Base-by-base conservation (phyloP, 306 rosid genomes). In the Urtica urens region DNA sequence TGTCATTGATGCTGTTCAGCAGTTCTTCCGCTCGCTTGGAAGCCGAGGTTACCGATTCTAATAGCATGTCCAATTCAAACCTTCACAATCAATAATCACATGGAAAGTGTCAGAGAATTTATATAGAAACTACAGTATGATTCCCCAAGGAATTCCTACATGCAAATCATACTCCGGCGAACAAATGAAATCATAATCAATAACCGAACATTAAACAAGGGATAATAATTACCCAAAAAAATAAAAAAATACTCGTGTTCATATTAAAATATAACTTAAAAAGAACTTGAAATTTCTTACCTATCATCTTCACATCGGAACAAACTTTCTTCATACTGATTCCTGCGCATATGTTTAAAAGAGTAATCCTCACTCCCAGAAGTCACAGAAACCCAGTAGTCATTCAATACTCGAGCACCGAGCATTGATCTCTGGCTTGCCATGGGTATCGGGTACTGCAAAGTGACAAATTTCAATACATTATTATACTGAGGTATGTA, bases 361-460 rank as follows among this genome's bases (percentile, higher is more conserved):
- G 97, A 90, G 73, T 84, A 90, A 69, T 90, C 97, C 79, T 90
- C 97, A 66, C 97, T 84, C 62, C 97, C 97, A 23, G 97, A 90
- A 56, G 97, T 90, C 62, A 90, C 97, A 49, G 97, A 90, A 33
- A 90, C 97, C 97, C 97, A 90, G 37, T 77, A 82, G 65, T 90
- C 97, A 69, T 90, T 90, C 81, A 90, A 71, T 12, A 90, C 94
- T 66, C 79, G 92, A 43, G 79, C 78, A 49, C 94, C 94, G 70
- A 81, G 79, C 46, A 78, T 90, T 53, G 95, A 70, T 73, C 95
- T 82, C 75, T 90, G 97, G 70, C 93, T 84, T 28, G 76, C 97
- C 2, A 42, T 48, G 54, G 93, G 95, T 64, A 84, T 77, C 42
- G 97, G 95, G 77, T 90, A 90, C 97, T 90, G 86, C 74, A 80